phyloP scores from a whole-genome alignment of 306 rosid species.

The Echinosophora koreensis region DNA sequence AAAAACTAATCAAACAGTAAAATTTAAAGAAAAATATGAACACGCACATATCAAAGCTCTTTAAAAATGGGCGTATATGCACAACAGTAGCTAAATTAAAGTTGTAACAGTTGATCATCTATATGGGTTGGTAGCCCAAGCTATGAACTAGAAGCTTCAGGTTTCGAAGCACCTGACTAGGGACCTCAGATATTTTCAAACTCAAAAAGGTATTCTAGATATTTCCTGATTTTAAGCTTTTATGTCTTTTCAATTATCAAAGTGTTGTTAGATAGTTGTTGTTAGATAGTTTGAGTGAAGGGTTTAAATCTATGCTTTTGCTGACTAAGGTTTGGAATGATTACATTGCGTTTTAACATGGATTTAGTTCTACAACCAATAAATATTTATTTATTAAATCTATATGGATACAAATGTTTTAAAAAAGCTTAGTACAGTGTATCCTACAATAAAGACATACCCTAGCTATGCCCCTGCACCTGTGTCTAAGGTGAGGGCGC shows the following conservation, averaged over 20 bases:
- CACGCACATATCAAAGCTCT: not conserved
- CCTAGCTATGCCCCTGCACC: not conserved
- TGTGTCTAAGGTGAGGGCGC: not conserved
- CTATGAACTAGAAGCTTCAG: constrained; percentile 34
- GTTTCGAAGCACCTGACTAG: constrained; percentile 19
- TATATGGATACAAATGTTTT: not conserved
- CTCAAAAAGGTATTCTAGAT: constrained; percentile 30
- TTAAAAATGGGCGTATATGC: constrained; percentile 13
- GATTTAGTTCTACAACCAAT: not conserved
- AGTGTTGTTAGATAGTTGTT: not conserved
- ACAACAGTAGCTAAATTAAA: constrained; percentile 16
- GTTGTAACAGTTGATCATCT: constrained; percentile 17
- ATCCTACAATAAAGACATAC: not conserved
- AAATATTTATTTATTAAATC: constrained; percentile 25
- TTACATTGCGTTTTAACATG: not conserved
- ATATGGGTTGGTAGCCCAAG: constrained; percentile 22
- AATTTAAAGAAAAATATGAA: constrained; percentile 21
- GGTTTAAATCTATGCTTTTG: constrained; percentile 24
- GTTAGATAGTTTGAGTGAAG: constrained; percentile 5
- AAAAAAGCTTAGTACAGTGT: constrained; percentile 20
- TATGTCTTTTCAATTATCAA: not conserved
- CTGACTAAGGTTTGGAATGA: not conserved
- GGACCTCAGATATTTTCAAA: constrained; percentile 32
- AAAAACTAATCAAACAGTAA: constrained; percentile 23
- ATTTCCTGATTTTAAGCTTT: constrained; percentile 24